Evolutionary conservation across 2,329 filamentous ascomycete species (phyloP).

Genomic region (Gyromitra esculenta): DNA sequence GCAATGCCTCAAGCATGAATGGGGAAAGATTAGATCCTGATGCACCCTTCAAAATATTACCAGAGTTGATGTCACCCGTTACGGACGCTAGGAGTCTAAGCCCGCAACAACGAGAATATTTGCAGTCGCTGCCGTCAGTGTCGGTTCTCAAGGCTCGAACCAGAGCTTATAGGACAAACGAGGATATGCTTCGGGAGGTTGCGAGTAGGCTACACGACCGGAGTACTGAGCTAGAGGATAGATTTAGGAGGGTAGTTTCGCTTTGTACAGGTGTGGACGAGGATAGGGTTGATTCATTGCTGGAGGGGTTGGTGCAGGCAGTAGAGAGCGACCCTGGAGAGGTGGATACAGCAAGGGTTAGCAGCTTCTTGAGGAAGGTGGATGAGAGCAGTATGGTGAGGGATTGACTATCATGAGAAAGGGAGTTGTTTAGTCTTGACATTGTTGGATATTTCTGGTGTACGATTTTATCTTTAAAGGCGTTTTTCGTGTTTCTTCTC

Average conservation of each 20-base stretch:
- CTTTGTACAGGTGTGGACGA: slow-evolving; percentile 85
- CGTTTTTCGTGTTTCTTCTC: slow-evolving; percentile 24
- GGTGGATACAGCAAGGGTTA: slow-evolving; percentile 78
- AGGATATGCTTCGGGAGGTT: slow-evolving; percentile 72
- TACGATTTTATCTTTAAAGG: slow-evolving; percentile 28
- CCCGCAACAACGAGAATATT: slow-evolving; percentile 59
- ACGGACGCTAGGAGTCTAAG: slow-evolving; percentile 36
- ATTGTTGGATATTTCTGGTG: slow-evolving; percentile 24
- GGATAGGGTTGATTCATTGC: slow-evolving; percentile 78
- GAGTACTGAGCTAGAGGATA: slow-evolving; percentile 83
- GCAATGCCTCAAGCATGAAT: slow-evolving; percentile 66
- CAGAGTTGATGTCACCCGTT: slow-evolving; percentile 42
- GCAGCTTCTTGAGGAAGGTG: slow-evolving; percentile 81
- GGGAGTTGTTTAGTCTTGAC: not conserved
- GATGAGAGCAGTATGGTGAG: slow-evolving; percentile 65
- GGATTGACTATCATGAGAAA: slow-evolving; percentile 28
- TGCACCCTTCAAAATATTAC: slow-evolving; percentile 57
- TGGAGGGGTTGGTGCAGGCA: slow-evolving; percentile 82
- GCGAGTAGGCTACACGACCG: slow-evolving; percentile 78
- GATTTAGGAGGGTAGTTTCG: slow-evolving; percentile 87
- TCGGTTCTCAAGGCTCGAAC: slow-evolving; percentile 73
- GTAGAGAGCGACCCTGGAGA: slow-evolving; percentile 86
- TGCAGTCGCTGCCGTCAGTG: slow-evolving; percentile 68
- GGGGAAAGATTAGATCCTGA: slow-evolving; percentile 64
- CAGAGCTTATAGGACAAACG: slow-evolving; percentile 75